Conservation (phyloP, 305 asterid genomes). For the Fraxinus albicans region DNA sequence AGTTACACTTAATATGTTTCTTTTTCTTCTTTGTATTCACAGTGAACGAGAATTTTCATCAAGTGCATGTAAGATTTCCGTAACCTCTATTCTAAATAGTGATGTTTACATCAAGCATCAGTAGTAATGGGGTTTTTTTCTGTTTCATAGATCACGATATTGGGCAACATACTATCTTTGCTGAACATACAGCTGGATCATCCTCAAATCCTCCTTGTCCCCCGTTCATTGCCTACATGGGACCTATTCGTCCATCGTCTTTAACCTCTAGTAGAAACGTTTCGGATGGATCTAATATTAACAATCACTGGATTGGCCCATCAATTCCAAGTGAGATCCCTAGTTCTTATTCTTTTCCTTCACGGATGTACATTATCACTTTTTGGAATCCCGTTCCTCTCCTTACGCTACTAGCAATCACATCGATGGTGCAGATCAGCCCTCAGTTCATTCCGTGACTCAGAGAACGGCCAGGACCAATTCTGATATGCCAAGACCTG, state of each 20-base stretch:
- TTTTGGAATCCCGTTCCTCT: conserved; percentile 62
- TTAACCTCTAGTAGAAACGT: conserved; percentile 54
- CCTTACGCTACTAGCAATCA: conserved; percentile 45
- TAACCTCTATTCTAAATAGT: conserved; percentile 23
- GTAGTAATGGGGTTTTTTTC: conserved; percentile 27
- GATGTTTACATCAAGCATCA: conserved; percentile 18
- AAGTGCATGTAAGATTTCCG: conserved; percentile 57
- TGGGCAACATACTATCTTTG: conserved; percentile 55
- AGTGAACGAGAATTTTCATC: conserved; percentile 73
- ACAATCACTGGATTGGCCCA: conserved; percentile 63
- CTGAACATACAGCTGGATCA: conserved; percentile 57
- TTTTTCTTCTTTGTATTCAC: conserved; percentile 30
- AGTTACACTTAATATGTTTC: conserved; percentile 20
- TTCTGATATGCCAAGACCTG: conserved; percentile 64
- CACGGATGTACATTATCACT: conserved; percentile 52
- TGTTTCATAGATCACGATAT: conserved; percentile 52
- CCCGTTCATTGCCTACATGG: conserved; percentile 71
- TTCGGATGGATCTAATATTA: conserved; percentile 61
- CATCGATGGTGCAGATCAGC: conserved; percentile 51
- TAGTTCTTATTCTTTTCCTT: conserved; percentile 61
- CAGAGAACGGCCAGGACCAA: conserved; percentile 58
- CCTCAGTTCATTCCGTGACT: conserved; percentile 46
- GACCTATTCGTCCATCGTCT: conserved; percentile 70
- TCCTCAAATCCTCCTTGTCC: conserved; percentile 75
- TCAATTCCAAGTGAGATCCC: conserved; percentile 58